Base-by-base conservation (phyloP, 2,329 filamentous ascomycete species). In the Arthrobotrys iridis region DNA sequence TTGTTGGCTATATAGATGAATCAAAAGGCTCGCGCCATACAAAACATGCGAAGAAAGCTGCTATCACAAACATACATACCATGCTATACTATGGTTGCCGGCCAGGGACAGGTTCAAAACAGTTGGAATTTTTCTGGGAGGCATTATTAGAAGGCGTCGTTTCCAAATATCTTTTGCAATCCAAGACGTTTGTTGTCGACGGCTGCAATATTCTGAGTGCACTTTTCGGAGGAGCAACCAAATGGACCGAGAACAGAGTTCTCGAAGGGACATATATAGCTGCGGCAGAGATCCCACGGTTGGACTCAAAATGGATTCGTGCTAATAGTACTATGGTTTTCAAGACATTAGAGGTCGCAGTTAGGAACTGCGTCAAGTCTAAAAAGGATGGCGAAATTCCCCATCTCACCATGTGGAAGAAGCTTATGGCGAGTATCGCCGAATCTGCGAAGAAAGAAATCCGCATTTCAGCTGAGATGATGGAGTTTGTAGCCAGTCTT, bases 271-370 rank as follows among this genome's bases (percentile, higher is more conserved):
- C 87, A 2, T 82, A 81, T 4, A 85, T 89, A 30, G 83, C 88
- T 62, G 85, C 89, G 0, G 88, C 89, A n/a, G 93, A 97, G 73
- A 84, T 99, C n/a, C 91, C 93, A 4, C 84, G 89, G 4, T 84
- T 98, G 4, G 93, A 98, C 79, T 86, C 91, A 3, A 93, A 91
- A 84, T 99, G 95, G 95, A 85, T 96, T 10, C 88, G 94, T 62
- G 90, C 88, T 71, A 92, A 92, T 76, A 84, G 90, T 3, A 80
- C 84, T 0, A 86, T 85, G 45, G 86, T 97, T 3, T 87, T 97
- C n/a, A 83, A 82, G 10, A 84, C 88, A 3, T 83, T 90, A 15
- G 86, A 88, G 78, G 82, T 82, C 1, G 82, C 88, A 5, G 81
- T 90, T 26, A 83, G 84, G 57, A 82, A 82, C 7, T 84, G 84